These are phyloP conservation scores for Pseudevernia furfuracea DNA, from an alignment of 495 filamentous ascomycete species.

Conservation along the genomic window DNA sequence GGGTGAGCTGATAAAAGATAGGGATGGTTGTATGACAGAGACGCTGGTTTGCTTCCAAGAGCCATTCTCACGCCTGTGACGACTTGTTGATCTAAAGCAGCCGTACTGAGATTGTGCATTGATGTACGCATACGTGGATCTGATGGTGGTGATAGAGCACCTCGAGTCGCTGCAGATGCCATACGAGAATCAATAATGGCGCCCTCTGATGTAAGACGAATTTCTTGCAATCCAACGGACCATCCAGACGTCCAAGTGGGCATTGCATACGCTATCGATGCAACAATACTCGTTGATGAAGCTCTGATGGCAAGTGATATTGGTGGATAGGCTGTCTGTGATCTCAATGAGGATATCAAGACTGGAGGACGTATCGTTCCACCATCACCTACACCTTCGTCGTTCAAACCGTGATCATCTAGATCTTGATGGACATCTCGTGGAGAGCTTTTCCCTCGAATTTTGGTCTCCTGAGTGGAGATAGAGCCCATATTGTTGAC, in stretches of 20 bases:
- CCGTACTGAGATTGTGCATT: not conserved
- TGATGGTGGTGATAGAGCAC: conserved; percentile 12
- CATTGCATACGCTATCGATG: conserved; percentile 79
- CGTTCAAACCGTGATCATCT: not conserved
- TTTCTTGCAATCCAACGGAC: conserved; percentile 85
- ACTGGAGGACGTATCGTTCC: conserved; percentile 36
- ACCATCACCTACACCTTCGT: not conserved
- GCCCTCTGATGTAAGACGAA: conserved; percentile 53
- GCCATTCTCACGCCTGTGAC: not conserved
- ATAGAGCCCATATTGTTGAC: not conserved
- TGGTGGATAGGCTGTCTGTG: conserved; percentile 71
- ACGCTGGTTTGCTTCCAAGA: conserved; percentile 49
- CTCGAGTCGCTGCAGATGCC: conserved; percentile 38
- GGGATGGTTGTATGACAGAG: conserved; percentile 79
- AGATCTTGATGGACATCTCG: not conserved
- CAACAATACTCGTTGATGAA: conserved; percentile 52
- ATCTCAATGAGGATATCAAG: conserved; percentile 72
- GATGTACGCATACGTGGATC: conserved; percentile 1
- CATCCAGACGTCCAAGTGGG: conserved; percentile 63
- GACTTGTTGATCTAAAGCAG: not conserved
- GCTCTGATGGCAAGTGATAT: conserved; percentile 69
- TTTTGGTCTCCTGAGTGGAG: not conserved
- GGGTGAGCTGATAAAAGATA: conserved; percentile 82
- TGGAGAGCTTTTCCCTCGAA: not conserved
- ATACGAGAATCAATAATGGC: conserved; percentile 50